Conservation (phyloP, 202 grass and related monocot genomes). For the Brachypodium distachyon region DNA sequence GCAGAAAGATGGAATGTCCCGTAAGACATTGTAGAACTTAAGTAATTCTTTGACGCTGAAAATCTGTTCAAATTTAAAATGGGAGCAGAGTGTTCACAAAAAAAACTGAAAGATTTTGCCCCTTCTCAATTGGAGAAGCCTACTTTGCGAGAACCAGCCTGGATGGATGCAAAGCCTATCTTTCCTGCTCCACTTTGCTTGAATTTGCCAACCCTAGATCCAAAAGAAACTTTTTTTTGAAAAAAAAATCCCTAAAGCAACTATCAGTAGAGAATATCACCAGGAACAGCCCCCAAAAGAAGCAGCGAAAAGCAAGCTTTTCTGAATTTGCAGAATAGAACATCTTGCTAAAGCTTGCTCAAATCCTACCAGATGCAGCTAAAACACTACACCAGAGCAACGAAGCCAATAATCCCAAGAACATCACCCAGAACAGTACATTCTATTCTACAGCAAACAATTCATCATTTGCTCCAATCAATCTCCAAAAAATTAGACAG, state of each 20-base stretch:
- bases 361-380: background rate
- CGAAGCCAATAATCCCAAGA: background rate
- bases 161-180: background rate
- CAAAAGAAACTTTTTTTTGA: too few species aligned
- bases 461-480: background rate
- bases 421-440: background rate
- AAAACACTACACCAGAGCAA: background rate
- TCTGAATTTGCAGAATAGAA: background rate
- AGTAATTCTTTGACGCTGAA: background rate
- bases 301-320: background rate
- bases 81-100: background rate
- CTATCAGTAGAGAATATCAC: background rate
- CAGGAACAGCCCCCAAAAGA: too few species aligned
- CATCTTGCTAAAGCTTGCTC: background rate
- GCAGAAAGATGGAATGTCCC: too few species aligned
- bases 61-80: background rate
- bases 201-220: too few species aligned
- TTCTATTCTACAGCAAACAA: background rate
- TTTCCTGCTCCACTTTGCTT: background rate
- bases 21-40: too few species aligned
- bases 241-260: background rate
- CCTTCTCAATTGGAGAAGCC: background rate
- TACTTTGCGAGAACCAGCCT: conserved; percentile 5
- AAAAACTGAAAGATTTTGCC: background rate
- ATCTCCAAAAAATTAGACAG: background rate